Evolutionary conservation across 352 stramenopile genomes (phyloP).

Genomic region (Phytophthora europaea): DNA sequence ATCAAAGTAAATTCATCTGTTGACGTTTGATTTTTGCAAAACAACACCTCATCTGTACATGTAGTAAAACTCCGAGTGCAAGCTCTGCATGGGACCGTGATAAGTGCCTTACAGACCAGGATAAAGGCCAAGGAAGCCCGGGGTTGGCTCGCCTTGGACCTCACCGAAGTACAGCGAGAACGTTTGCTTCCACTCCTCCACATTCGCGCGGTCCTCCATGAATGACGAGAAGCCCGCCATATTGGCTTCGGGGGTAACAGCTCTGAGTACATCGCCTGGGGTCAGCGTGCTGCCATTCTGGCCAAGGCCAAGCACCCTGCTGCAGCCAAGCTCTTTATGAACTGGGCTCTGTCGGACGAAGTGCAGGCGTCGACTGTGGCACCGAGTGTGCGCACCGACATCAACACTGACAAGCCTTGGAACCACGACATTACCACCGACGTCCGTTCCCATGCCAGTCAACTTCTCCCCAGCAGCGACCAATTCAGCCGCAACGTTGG

Average conservation of each 20-base stretch:
- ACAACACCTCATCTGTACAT: no score
- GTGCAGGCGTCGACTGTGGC: slow-evolving; percentile 32
- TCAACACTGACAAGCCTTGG: slow-evolving; percentile 46
- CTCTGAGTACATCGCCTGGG: slow-evolving; percentile 48
- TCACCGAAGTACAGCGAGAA: slow-evolving; percentile 68
- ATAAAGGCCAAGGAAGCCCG: slow-evolving; percentile 49
- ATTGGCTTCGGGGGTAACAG: slow-evolving; percentile 37
- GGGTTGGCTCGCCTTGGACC: slow-evolving; percentile 51
- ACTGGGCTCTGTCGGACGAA: slow-evolving; percentile 57
- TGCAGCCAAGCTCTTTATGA: slow-evolving; percentile 65
- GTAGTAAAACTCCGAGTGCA: no score
- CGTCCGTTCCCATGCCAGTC: slow-evolving; percentile 35
- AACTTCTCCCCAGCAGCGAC: slow-evolving; percentile 36
- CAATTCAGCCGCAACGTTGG: slow-evolving; percentile 34
- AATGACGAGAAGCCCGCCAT: slow-evolving; percentile 42
- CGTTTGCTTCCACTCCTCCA: slow-evolving; percentile 52
- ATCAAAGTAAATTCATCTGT: no score
- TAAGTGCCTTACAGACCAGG: slow-evolving; percentile 34
- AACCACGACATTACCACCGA: slow-evolving; percentile 11
- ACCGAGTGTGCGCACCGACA: slow-evolving; percentile 47
- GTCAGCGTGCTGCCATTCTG: slow-evolving; percentile 60
- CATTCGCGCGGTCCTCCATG: slow-evolving; percentile 58
- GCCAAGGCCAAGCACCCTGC: slow-evolving; percentile 58
- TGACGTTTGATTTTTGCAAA: no score
- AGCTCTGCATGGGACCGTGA: background rate